Evolutionary conservation across 169 alveolate species (phyloP).

Genomic region (Cyclospora cayetanensis): DNA sequence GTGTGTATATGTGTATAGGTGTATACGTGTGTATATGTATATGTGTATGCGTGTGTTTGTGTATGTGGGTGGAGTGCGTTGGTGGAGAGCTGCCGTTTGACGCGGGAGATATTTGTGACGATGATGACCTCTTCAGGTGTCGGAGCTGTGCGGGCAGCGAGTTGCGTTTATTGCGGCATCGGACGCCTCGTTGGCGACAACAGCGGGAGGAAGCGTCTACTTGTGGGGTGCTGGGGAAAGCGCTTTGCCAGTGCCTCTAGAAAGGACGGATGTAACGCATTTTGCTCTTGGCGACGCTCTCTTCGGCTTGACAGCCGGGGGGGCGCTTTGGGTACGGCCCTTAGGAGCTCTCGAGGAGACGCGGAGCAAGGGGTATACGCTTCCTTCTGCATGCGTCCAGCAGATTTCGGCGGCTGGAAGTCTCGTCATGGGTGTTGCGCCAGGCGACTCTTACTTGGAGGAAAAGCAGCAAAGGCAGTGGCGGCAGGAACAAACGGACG

Average conservation of each 20-base stretch:
- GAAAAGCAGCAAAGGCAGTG: neutral
- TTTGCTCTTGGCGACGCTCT: neutral
- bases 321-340: neutral
- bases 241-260: neutral
- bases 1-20: too few species aligned
- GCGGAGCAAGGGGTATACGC: neutral
- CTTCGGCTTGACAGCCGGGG: neutral
- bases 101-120: too few species aligned
- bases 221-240: conserved; percentile 29
- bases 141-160: conserved; percentile 57
- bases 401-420: neutral
- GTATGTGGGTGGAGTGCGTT: too few species aligned
- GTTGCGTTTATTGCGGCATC: conserved; percentile 19
- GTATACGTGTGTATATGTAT: too few species aligned
- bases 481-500: neutral
- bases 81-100: too few species aligned
- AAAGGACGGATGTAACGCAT: neutral
- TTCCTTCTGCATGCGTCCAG: neutral
- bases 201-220: neutral
- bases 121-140: conserved; percentile 42
- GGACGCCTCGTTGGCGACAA: conserved; percentile 27
- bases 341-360: neutral
- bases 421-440: neutral
- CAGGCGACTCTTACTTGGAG: neutral
- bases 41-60: too few species aligned